phyloP scores from a whole-genome alignment of 352 stramenopile genomes.

The Achlya hypogyna region DNA sequence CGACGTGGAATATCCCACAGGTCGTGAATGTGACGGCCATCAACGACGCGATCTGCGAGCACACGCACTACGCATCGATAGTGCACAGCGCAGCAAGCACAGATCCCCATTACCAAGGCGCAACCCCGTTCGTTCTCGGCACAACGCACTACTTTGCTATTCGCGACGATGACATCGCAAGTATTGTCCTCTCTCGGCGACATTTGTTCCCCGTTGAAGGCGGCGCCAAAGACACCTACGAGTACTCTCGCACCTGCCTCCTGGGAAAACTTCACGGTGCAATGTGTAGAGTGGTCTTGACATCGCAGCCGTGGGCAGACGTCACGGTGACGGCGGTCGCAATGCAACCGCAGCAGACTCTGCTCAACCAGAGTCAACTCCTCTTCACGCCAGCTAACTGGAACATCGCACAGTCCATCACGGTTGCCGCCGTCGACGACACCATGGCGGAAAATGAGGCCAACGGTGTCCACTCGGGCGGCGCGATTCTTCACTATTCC shows the following conservation, averaged over 20 bases:
- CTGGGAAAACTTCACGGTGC: background rate
- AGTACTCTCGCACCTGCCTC: background rate
- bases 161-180: constrained; percentile 52
- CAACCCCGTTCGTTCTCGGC: constrained; percentile 52
- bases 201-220: constrained; percentile 58
- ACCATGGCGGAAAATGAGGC: constrained; percentile 47
- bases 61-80: constrained; percentile 49
- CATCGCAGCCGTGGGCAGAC: constrained; percentile 44
- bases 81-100: constrained; percentile 33
- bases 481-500: constrained; percentile 41
- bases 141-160: constrained; percentile 54
- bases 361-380: constrained; percentile 25
- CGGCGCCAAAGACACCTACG: constrained; percentile 42
- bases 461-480: constrained; percentile 47
- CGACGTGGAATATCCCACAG: constrained; percentile 66
- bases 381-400: constrained; percentile 37
- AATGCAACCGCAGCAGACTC: constrained; percentile 38
- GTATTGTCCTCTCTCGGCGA: constrained; percentile 39
- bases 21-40: constrained; percentile 41
- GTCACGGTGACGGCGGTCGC: constrained; percentile 38
- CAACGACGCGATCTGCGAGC: constrained; percentile 48
- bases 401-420: constrained; percentile 38
- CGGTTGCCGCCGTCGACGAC: constrained; percentile 49
- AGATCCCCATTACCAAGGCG: constrained; percentile 48
- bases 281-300: constrained; percentile 31